Base-by-base conservation (phyloP, 1,284 basidiomycete genomes). In the Limonomyces culmigenus region DNA sequence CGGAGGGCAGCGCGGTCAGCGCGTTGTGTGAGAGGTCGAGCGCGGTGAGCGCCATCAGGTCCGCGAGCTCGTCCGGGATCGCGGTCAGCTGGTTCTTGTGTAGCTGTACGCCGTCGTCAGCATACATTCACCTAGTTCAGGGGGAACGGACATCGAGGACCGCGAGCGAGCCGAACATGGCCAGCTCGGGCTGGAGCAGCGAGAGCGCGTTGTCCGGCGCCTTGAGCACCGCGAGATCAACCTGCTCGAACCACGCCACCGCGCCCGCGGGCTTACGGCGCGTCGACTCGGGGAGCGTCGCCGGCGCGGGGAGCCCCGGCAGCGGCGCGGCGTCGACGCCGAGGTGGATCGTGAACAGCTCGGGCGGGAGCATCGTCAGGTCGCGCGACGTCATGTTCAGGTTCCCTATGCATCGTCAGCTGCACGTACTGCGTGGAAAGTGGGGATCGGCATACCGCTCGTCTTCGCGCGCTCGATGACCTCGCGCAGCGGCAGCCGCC, bases 131-230 rank as follows among this genome's bases (percentile, higher is more conserved):
- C 15, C 17, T 32, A 14, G 31, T 14, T n/a, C 11, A 10, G 33
- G 11, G 16, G 19, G 8, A 11, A 58, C 70, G 40, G 55, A 83
- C 80, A 53, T 86, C 83, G 21, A 86, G 46, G 3, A 60, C 65
- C 53, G 83, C 84, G 35, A 86, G 56, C 2, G 77, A 80, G 3
- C 83, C 81, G 48, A 86, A 86, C 40, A 85, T 60, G 0, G 76
- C 76, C 19, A 86, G 73, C 48, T 86, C 83, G 17, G 72, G 72
- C 45, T 84, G 81, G 20, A 86, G 63, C 48, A 79, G 76, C 11
- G 65, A 44, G 21, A 86, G 84, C 19, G 76, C 73, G 45, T 86
- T 86, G 44, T 70, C 78, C 65, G 74, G 74, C 14, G 72, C 74
- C 46, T 81, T 84, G 32, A 86, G 52, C 1, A 78, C 58, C 31